phyloP scores from a whole-genome alignment of 1,284 basidiomycete species.

The Ustilago nuda region DNA sequence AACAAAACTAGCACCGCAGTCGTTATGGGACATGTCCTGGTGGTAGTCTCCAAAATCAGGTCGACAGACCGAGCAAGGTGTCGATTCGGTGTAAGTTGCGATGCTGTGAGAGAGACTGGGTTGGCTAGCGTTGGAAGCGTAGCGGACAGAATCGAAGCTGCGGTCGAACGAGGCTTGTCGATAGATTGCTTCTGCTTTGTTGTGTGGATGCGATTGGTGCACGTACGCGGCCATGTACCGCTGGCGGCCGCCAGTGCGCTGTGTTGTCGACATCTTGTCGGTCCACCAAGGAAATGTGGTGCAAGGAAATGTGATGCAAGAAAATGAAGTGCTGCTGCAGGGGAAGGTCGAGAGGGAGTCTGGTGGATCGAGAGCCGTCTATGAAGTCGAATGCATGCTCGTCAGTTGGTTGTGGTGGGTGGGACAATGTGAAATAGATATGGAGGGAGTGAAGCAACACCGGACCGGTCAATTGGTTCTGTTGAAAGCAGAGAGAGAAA shows the following conservation, averaged over 20 bases:
- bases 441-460: background rate
- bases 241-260: slow-evolving; percentile 16
- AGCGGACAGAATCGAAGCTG: slow-evolving; percentile 37
- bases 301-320: background rate
- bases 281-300: too few relatives aligned
- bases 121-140: slow-evolving; percentile 38
- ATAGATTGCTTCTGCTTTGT: slow-evolving; percentile 17
- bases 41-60: slow-evolving; percentile 35
- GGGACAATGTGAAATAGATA: slow-evolving; percentile 2
- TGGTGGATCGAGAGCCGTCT: background rate
- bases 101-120: slow-evolving; percentile 48
- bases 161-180: slow-evolving; percentile 25
- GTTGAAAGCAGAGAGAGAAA: background rate
- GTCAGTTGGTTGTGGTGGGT: background rate
- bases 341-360: background rate
- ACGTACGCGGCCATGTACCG: slow-evolving; percentile 7
- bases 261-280: slow-evolving; percentile 19
- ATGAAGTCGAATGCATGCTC: slow-evolving; percentile 2
- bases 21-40: slow-evolving; percentile 23
- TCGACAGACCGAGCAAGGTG: slow-evolving; percentile 33
- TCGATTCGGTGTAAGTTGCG: slow-evolving; percentile 41
- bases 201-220: slow-evolving; percentile 2
- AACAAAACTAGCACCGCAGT: slow-evolving; percentile 32
- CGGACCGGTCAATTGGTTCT: slow-evolving; percentile 7
- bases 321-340: slow-evolving; percentile 1